Evolutionary conservation across 2,329 filamentous ascomycete species (phyloP).

Genomic region (Ophiocordyceps camponoti-floridani): DNA sequence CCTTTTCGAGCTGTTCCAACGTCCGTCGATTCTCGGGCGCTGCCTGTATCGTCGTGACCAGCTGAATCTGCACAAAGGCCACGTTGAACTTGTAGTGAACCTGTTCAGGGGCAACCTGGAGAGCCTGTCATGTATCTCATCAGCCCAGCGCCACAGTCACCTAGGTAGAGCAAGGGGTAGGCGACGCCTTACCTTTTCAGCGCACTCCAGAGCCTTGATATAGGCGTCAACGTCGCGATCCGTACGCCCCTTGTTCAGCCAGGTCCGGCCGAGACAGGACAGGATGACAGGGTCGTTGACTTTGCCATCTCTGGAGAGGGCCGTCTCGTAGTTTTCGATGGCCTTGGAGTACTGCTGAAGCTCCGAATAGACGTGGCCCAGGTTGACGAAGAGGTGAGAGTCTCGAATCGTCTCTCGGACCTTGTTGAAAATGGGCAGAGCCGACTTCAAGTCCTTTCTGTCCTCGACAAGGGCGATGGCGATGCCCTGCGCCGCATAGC

Average conservation of each 20-base stretch:
- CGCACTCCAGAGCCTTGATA: slow-evolving; percentile 38
- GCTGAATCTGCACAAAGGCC: slow-evolving; percentile 90
- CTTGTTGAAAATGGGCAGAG: slow-evolving; percentile 76
- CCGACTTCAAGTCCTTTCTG: slow-evolving; percentile 70
- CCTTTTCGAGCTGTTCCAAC: slow-evolving; percentile 63
- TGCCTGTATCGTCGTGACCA: slow-evolving; percentile 63
- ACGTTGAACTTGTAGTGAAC: slow-evolving; percentile 94
- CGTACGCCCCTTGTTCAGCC: slow-evolving; percentile 59
- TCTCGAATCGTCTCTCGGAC: slow-evolving; percentile 83
- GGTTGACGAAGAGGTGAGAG: slow-evolving; percentile 73
- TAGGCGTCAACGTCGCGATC: slow-evolving; percentile 41
- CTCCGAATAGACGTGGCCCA: slow-evolving; percentile 86
- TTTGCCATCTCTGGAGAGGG: slow-evolving; percentile 61
- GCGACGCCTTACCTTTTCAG: slow-evolving; percentile 34
- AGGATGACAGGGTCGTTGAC: slow-evolving; percentile 59
- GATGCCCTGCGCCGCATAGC: slow-evolving; percentile 89
- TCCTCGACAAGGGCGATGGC: slow-evolving; percentile 90
- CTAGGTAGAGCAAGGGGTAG: no score
- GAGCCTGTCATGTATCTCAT: slow-evolving; percentile 30
- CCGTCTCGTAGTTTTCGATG: slow-evolving; percentile 86
- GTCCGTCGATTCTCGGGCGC: slow-evolving; percentile 62
- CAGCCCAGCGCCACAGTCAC: not conserved
- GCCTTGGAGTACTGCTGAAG: slow-evolving; percentile 78
- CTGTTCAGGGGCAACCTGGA: slow-evolving; percentile 64
- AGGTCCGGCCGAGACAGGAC: slow-evolving; percentile 73